phyloP scores from a whole-genome alignment of 2,329 filamentous ascomycete species.

The Botrytis sinoallii region DNA sequence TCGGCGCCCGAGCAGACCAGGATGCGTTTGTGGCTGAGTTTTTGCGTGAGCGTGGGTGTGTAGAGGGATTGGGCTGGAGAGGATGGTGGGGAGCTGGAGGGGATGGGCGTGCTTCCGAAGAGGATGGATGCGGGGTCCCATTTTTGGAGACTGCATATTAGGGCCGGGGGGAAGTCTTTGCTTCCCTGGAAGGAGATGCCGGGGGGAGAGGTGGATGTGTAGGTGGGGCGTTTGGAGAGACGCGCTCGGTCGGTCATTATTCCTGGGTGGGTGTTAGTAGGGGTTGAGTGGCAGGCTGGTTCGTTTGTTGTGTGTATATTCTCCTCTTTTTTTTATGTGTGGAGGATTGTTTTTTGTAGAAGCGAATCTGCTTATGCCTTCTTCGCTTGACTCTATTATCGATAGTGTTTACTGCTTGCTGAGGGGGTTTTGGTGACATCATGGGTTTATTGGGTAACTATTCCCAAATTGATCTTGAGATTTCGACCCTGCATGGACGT shows the following conservation, averaged over 20 bases:
- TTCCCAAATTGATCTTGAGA: neutral
- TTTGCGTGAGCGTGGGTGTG: conserved; percentile 45
- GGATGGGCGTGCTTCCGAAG: conserved; percentile 50
- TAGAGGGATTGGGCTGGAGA: conserved; percentile 48
- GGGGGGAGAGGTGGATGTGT: conserved; percentile 51
- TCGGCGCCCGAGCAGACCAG: conserved; percentile 62
- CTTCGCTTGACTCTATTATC: neutral
- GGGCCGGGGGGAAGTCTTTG: conserved; percentile 67
- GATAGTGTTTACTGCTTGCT: neutral
- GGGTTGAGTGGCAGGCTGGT: neutral
- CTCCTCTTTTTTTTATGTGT: neutral
- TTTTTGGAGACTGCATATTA: conserved; percentile 60
- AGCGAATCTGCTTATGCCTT: neutral
- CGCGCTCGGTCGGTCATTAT: conserved; percentile 77
- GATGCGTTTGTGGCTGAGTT: conserved; percentile 60
- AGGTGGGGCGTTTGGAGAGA: conserved; percentile 62
- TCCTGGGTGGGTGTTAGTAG: conserved; percentile 27
- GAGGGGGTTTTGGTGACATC: neutral
- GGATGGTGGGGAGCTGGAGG: conserved; percentile 31
- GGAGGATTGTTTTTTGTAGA: neutral
- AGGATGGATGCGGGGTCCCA: conserved; percentile 76
- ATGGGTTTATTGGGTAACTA: neutral
- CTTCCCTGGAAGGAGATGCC: conserved; percentile 71
- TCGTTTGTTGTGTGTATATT: neutral
- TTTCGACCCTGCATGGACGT: neutral